Evolutionary conservation across 1,139 yeast genomes (phyloP).

Genomic region (Suhomyces taliae): DNA sequence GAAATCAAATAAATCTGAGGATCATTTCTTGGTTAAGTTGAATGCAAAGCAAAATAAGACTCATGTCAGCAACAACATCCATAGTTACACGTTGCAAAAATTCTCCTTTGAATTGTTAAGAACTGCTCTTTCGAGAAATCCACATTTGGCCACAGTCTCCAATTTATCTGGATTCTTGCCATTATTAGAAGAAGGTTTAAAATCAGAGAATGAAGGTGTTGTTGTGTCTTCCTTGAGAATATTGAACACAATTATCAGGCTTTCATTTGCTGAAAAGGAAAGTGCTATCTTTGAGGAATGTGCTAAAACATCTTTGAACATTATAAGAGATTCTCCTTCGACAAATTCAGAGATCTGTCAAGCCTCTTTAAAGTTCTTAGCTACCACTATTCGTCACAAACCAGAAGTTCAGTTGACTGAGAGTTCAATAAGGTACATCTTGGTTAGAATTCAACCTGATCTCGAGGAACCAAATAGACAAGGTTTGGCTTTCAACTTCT

Average conservation of each 20-base stretch:
- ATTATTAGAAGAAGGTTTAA: slow-evolving; percentile 57
- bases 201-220: slow-evolving; percentile 72
- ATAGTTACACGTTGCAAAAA: slow-evolving; percentile 62
- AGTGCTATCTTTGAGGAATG: slow-evolving; percentile 56
- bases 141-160: slow-evolving; percentile 53
- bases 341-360: slow-evolving; percentile 86
- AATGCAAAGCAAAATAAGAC: slow-evolving; percentile 58
- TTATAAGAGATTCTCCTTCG: slow-evolving; percentile 73
- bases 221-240: slow-evolving; percentile 67
- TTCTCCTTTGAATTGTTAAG: slow-evolving; percentile 79
- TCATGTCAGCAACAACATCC: slow-evolving; percentile 51
- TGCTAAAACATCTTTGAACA: slow-evolving; percentile 61
- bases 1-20: slow-evolving; percentile 28
- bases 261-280: slow-evolving; percentile 61
- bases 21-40: slow-evolving; percentile 69
- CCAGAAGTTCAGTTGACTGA: slow-evolving; percentile 67
- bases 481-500: slow-evolving; percentile 81
- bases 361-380: slow-evolving; percentile 69
- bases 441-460: slow-evolving; percentile 82
- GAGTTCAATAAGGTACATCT: slow-evolving; percentile 69
- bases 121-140: slow-evolving; percentile 65
- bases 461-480: slow-evolving; percentile 88
- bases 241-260: slow-evolving; percentile 57
- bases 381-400: slow-evolving; percentile 71
- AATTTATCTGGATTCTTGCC: slow-evolving; percentile 78